Percentiles rank a stretch among this genome's conserved stretches.
These are phyloP conservation scores for Kodamaea plutei DNA, from an alignment of 1,139 yeast genomes.

Conservation along the genomic window DNA sequence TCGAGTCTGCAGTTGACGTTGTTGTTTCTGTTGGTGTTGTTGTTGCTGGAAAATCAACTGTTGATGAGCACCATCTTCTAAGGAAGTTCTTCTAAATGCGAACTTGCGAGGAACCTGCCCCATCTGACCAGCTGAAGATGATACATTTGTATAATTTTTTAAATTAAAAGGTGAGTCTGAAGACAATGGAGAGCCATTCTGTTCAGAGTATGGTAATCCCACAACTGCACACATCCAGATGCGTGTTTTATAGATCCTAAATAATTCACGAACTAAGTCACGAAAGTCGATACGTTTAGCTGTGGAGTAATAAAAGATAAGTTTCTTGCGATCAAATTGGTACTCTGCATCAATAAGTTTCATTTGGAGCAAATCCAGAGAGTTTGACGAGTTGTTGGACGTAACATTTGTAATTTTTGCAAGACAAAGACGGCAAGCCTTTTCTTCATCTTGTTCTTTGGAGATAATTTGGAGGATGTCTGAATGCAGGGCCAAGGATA, in stretches of 20 bases:
- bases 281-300: constrained; percentile 23
- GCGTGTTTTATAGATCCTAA: constrained; percentile 24
- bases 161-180: neutral
- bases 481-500: constrained; percentile 60
- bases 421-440: constrained; percentile 60
- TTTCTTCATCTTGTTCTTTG: constrained; percentile 68
- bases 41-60: no score
- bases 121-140: no score
- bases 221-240: constrained; percentile 28
- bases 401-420: constrained; percentile 49
- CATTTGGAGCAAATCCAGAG: constrained; percentile 19
- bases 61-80: no score
- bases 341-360: constrained; percentile 24
- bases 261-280: constrained; percentile 24
- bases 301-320: constrained; percentile 24
- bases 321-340: constrained; percentile 25
- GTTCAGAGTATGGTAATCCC: constrained; percentile 17
- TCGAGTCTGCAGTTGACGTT: no score
- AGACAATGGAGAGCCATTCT: neutral
- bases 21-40: constrained; percentile 5
- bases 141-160: no score
- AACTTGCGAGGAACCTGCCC: constrained; percentile 1
- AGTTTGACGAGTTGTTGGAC: constrained; percentile 6
- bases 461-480: constrained; percentile 58
- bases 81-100: constrained; percentile 4